Conservation (phyloP, 331 rosid species). For the Dryas integrifolia region DNA sequence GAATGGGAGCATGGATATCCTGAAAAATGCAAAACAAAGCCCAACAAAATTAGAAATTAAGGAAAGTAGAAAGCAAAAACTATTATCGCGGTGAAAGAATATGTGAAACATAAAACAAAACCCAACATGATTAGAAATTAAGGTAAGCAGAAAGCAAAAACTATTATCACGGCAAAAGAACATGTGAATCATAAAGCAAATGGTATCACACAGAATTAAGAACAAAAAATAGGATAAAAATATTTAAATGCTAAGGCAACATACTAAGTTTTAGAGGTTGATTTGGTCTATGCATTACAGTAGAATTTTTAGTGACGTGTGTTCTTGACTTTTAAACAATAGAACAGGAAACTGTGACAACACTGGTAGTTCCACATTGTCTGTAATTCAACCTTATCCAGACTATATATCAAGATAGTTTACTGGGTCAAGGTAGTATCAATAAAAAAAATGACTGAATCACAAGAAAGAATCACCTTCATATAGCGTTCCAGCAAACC, state of each 20-base stretch:
- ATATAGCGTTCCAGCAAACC: constrained; percentile 83
- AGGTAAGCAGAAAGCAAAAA: not conserved
- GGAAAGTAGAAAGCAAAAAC: not conserved
- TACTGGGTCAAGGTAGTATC: not conserved
- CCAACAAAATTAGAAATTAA: constrained; percentile 17
- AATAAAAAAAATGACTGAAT: not conserved
- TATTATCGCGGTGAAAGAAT: not conserved
- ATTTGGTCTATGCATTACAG: not conserved
- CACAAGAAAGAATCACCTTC: constrained; percentile 58
- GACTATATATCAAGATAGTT: not conserved
- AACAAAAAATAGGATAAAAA: not conserved
- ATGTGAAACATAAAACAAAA: constrained; percentile 14
- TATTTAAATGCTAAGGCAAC: not conserved
- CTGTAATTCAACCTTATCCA: not conserved
- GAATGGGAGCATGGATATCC: constrained; percentile 97
- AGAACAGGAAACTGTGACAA: not conserved
- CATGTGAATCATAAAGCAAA: not conserved
- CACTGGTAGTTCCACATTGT: not conserved
- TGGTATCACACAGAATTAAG: not conserved
- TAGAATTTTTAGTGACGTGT: not conserved
- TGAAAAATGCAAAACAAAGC: constrained; percentile 41
- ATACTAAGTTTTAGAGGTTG: not conserved
- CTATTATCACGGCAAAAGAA: not conserved
- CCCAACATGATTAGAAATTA: constrained; percentile 20
- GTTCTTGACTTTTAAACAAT: not conserved